phyloP scores from a whole-genome alignment of 768 basidiomycete genomes.

The Cystobasidium onofrii region DNA sequence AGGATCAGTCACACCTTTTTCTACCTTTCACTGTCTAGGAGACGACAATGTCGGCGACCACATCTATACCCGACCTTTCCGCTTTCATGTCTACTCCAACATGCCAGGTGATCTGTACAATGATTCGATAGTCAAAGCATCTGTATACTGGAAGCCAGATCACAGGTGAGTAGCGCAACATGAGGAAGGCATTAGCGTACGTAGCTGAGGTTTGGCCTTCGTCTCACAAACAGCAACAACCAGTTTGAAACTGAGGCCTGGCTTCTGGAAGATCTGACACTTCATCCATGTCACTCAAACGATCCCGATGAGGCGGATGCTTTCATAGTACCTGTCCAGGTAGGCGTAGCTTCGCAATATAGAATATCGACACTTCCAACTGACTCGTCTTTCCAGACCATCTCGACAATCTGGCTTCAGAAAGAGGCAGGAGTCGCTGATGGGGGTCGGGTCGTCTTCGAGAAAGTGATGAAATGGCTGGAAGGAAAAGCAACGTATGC shows the following conservation, averaged over 20 bases:
- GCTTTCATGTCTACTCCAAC: constrained; percentile 15
- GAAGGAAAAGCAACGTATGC: not conserved
- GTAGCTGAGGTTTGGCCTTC: not conserved
- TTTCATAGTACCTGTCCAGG: constrained; percentile 23
- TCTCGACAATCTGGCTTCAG: constrained; percentile 19
- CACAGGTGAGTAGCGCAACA: not conserved
- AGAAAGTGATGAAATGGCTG: constrained; percentile 23
- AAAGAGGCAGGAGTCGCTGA: constrained; percentile 4
- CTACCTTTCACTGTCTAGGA: not conserved
- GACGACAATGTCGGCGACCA: not conserved
- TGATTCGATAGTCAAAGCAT: not conserved
- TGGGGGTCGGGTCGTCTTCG: constrained; percentile 6
- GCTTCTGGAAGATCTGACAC: not conserved
- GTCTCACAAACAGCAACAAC: constrained; percentile 1
- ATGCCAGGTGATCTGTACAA: constrained; percentile 12
- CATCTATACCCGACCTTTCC: constrained; percentile 6
- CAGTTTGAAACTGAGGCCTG: constrained; percentile 8
- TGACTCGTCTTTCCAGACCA: constrained; percentile 1
- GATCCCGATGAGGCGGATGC: constrained; percentile 21
- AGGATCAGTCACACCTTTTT: not conserved
- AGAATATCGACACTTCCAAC: not conserved
- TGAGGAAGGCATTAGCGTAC: not conserved
- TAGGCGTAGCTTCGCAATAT: not conserved
- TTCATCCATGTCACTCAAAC: constrained; percentile 17
- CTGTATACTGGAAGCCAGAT: constrained; percentile 9